Evolutionary conservation across 345 rosid species (phyloP).

Genomic region (Anastatica hierochuntica): DNA sequence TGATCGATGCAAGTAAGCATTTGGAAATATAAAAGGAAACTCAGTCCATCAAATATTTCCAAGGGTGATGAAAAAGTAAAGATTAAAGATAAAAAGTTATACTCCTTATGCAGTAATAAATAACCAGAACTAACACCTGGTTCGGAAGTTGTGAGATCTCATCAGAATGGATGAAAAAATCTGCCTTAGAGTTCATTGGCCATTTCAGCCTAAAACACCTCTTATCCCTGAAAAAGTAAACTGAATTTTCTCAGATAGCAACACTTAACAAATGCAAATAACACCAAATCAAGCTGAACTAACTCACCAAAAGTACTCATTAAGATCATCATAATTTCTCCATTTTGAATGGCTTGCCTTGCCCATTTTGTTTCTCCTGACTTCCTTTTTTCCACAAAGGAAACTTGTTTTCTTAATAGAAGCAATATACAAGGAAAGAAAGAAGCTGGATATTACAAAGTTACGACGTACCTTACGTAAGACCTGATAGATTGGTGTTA

Average conservation of each 20-base stretch:
- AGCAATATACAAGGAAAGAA: background rate
- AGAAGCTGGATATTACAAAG: background rate
- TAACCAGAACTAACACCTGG: conserved; percentile 27
- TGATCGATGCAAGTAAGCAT: no score
- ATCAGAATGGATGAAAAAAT: conserved; percentile 62
- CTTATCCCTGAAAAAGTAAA: conserved; percentile 43
- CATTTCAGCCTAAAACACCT: conserved; percentile 59
- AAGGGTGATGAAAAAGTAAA: background rate
- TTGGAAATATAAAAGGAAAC: background rate
- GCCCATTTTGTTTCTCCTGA: conserved; percentile 65
- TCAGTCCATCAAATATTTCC: background rate
- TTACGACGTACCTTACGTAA: conserved; percentile 49
- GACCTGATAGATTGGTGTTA: conserved; percentile 69
- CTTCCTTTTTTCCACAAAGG: conserved; percentile 55
- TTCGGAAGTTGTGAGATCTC: conserved; percentile 20
- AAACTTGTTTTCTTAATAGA: conserved; percentile 2
- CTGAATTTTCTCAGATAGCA: conserved; percentile 9
- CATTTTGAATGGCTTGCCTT: conserved; percentile 90
- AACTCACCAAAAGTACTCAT: conserved; percentile 92
- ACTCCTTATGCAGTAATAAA: no score
- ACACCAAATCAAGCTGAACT: conserved; percentile 9
- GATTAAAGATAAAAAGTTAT: background rate
- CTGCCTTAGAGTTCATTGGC: conserved; percentile 60
- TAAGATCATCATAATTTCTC: conserved; percentile 97
- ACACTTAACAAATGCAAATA: conserved; percentile 1